Base-by-base conservation (phyloP, 176 grass and related monocot species). In the Alloteropsis semialata region DNA sequence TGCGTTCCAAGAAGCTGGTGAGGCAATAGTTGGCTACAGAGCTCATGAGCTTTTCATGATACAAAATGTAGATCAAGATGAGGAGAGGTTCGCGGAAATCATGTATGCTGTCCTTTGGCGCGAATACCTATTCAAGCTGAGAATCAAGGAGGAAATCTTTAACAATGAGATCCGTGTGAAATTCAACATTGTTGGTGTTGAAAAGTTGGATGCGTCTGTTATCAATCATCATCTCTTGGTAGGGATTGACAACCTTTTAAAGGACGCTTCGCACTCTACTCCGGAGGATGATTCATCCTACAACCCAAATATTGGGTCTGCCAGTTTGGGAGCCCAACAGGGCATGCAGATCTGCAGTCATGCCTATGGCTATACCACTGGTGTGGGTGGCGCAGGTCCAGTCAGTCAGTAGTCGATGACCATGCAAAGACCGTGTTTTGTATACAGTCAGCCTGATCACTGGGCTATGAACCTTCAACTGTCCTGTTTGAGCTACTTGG, bases 1-100 rank as follows among this genome's bases (percentile, higher is more conserved):
- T 57, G 96, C 91, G 36, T 98, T 98, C 65, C 87, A 98, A 72
- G 93, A 93, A 38, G 82, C 71, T 59, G 96, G 89, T 25, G 69
- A 82, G 50, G 82, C 87, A 49, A 90, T 95, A 58, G 69, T 92
- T 88, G 88, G 92, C 18, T 37, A 66, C 61, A 55, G 80, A 19
- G 96, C 96, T 2, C 74, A 83, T 41, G 73, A 93, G 12, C 79
- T 98, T 55, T 79, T 87, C 67, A 18, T 6, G 3, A 78, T 90
- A 67, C 87, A 87, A 8, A 18, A 41, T 14, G 36, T 24, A 33
- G 60, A 84, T 38, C 89, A 87, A 82, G 96, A 93, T 87, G 86
- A 84, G 17, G 62, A 10, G 19, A 81, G 69, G 86, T 98, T 95
- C 29, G 42, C 72, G 19, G 85, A 80, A 54, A 89, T 95, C 59